Evolutionary conservation across 176 grass and related monocot genomes (phyloP).

Genomic region (Dactylis glomerata): DNA sequence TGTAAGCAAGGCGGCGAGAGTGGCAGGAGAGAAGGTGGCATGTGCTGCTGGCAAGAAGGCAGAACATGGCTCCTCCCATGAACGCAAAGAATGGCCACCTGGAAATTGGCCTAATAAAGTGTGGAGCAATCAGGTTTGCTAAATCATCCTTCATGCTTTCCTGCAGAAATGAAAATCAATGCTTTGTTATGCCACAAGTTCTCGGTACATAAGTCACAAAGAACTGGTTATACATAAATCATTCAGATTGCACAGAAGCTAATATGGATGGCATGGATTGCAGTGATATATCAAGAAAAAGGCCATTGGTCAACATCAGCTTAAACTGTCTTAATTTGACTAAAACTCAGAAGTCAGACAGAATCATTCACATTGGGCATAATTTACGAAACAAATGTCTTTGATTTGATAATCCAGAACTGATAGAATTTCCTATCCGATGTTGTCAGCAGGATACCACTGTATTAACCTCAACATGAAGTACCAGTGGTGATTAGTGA

Average conservation of each 20-base stretch:
- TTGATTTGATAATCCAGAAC: slow-evolving; percentile 2
- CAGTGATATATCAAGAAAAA: not conserved
- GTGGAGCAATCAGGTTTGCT: slow-evolving; percentile 58
- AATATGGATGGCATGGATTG: not conserved
- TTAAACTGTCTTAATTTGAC: not conserved
- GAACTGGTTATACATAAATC: not conserved
- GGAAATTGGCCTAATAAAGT: slow-evolving; percentile 55
- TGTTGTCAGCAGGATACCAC: not conserved
- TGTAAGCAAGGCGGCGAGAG: slow-evolving; percentile 67
- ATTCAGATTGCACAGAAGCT: not conserved
- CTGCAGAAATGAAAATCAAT: slow-evolving; percentile 40
- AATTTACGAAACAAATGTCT: not conserved
- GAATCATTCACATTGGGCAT: not conserved
- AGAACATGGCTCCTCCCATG: slow-evolving; percentile 85
- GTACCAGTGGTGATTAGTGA: not conserved
- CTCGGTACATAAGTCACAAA: not conserved
- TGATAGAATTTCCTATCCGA: not conserved
- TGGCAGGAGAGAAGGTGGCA: slow-evolving; percentile 93
- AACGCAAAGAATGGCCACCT: slow-evolving; percentile 85
- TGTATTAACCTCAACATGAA: not conserved
- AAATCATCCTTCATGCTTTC: slow-evolving; percentile 69
- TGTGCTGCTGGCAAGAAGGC: slow-evolving; percentile 83
- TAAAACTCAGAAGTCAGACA: not conserved
- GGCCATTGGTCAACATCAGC: not conserved
- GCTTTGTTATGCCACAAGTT: not conserved